Conservation (phyloP, 2,329 filamentous ascomycete species). For the Leptodontidium sp. region DNA sequence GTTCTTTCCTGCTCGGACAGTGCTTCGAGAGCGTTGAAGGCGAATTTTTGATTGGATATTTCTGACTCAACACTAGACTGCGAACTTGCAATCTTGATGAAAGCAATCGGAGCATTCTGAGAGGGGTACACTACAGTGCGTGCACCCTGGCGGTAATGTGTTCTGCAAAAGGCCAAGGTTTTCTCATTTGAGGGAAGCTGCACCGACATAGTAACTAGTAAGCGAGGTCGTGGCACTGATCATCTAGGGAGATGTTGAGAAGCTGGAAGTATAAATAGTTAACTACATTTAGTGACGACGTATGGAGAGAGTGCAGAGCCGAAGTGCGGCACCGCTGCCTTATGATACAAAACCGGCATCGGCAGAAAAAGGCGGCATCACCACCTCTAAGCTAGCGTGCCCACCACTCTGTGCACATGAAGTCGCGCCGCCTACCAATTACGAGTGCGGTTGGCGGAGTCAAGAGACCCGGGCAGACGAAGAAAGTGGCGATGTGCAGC, state of each 20-base stretch:
- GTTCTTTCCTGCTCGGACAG: conserved; percentile 2
- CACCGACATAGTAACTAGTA: not conserved
- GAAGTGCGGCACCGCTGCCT: too few relatives aligned
- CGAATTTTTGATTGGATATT: conserved; percentile 15
- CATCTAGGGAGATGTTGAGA: not conserved
- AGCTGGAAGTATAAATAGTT: not conserved
- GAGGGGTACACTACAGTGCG: not conserved
- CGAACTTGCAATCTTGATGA: conserved; percentile 11
- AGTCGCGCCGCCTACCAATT: too few relatives aligned
- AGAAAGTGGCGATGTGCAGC: too few relatives aligned
- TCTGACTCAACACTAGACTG: conserved; percentile 11
- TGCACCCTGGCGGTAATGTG: not conserved
- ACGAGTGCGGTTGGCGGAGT: too few relatives aligned
- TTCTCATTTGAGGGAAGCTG: not conserved
- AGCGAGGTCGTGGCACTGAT: not conserved
- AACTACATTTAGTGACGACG: too few relatives aligned
- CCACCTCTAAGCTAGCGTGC: too few relatives aligned
- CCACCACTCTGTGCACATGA: too few relatives aligned
- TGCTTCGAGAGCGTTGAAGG: conserved; percentile 18
- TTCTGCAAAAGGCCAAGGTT: not conserved
- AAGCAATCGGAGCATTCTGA: not conserved
- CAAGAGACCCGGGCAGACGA: too few relatives aligned
- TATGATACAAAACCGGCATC: too few relatives aligned
- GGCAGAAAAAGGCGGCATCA: too few relatives aligned
- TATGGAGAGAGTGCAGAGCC: too few relatives aligned